Base-by-base conservation (phyloP, 345 rosid species). In the Gossypium longicalyx region DNA sequence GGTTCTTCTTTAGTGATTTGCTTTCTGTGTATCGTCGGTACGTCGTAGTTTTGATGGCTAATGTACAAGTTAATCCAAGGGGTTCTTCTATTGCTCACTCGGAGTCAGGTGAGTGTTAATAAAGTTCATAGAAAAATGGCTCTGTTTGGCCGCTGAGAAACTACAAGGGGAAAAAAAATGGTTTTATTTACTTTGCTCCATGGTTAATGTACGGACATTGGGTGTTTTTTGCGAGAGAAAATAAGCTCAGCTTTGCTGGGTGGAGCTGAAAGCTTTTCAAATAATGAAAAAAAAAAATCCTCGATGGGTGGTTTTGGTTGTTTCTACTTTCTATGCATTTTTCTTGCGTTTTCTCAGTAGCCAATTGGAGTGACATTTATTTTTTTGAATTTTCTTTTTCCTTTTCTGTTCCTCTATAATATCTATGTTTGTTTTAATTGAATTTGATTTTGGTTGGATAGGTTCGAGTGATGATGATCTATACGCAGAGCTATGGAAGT, bases 401-500 rank as follows among this genome's bases (percentile, higher is more conserved):
- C 7, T 11, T 11, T 9, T 12, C 13, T 47, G 12, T 3, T 47
- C 16, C 19, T 52, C 19, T 20, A 4, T 9, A 7, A 12, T 47
- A 22, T 22, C 45, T 45, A 25, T 45, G 44, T 41, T 25, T 7
- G 8, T 11, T 45, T 22, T 49, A 15, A 68, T 41, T 47, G 19
- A 34, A 17, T 72, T 63, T 17, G 6, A 68, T 76, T 70, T 69
- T 59, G 27, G 56, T 69, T 69, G 70, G 49, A 72, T 65, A 83
- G 86, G 82, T 72, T 72, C 73, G 74, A 79, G 81, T 49, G 56
- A 78, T 12, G 85, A 73, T 83, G 85, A 82, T 78, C 85, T 90
- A 43, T 84, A 87, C 62, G 79, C 75, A 67, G 97, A 91, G 86
- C 83, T 91, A 52, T 91, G 97, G 97, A 89, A 87, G 85, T 91